Percentiles rank a stretch among this genome's conserved stretches.
Conservation (phyloP, 371 early-diverging fungal genomes). For the Mortierella sp. region DNA sequence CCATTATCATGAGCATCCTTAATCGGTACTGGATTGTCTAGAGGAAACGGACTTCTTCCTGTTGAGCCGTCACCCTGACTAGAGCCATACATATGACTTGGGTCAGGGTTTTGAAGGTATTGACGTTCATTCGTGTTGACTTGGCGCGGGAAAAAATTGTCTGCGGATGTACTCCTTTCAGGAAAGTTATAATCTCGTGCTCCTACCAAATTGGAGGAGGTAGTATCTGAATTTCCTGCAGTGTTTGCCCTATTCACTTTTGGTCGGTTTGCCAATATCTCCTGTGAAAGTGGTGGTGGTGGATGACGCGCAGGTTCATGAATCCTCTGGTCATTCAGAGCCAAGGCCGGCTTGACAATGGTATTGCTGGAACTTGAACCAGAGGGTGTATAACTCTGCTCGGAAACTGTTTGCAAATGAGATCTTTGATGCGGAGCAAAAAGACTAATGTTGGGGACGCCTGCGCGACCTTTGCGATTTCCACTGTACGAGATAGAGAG, state of each 20-base stretch:
- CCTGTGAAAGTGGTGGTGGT: background rate
- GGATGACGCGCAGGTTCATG: background rate
- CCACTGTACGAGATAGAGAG: constrained; percentile 31
- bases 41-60: no score
- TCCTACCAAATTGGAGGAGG: background rate
- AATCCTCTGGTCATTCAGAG: background rate
- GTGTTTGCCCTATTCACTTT: constrained; percentile 24
- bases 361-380: no score
- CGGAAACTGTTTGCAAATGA: background rate
- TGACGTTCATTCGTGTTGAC: constrained; percentile 2
- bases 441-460: constrained; percentile 39
- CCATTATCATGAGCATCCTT: no score
- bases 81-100: no score
- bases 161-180: constrained; percentile 34
- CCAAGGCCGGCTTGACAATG: no score
- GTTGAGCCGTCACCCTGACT: no score
- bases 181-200: constrained; percentile 16
- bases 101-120: background rate
- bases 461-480: constrained; percentile 20
- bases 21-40: no score
- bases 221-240: background rate
- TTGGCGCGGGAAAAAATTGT: constrained; percentile 13
- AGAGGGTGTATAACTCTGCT: no score
- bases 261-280: constrained; percentile 1
- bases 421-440: constrained; percentile 34